Conservation (phyloP, 352 stramenopile species). For the Globisporangium middletonii region DNA sequence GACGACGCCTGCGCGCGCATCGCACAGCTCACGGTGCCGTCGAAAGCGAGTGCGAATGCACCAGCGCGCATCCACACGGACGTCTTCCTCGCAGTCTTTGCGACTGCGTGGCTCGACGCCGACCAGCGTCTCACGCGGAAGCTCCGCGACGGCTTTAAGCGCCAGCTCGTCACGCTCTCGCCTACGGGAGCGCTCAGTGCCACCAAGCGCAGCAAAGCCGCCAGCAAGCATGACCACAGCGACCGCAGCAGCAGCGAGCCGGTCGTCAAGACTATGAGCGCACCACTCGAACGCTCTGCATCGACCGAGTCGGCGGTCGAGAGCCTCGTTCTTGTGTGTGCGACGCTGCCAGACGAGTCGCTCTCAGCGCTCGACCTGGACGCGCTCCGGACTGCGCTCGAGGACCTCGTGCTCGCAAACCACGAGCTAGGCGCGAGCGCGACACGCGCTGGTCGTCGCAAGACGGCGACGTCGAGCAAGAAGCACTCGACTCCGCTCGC, state of each 20-base stretch:
- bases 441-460: background rate
- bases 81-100: constrained; percentile 43
- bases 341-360: constrained; percentile 26
- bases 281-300: background rate
- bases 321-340: constrained; percentile 27
- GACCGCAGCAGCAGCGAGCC: background rate
- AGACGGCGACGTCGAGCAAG: constrained; percentile 4
- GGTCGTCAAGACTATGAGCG: background rate
- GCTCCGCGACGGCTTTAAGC: constrained; percentile 42
- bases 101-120: constrained; percentile 34
- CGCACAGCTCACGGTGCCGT: background rate
- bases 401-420: constrained; percentile 28
- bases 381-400: constrained; percentile 32
- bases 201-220: background rate
- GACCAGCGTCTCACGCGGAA: constrained; percentile 34
- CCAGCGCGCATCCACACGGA: constrained; percentile 25
- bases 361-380: constrained; percentile 37
- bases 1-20: constrained; percentile 4
- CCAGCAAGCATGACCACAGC: background rate
- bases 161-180: constrained; percentile 28
- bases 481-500: constrained; percentile 4
- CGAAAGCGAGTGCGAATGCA: background rate
- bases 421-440: constrained; percentile 11
- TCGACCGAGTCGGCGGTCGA: constrained; percentile 24
- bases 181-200: constrained; percentile 10